phyloP scores from a whole-genome alignment of 2,329 filamentous ascomycete genomes.

The Huntiella bhutanensis region DNA sequence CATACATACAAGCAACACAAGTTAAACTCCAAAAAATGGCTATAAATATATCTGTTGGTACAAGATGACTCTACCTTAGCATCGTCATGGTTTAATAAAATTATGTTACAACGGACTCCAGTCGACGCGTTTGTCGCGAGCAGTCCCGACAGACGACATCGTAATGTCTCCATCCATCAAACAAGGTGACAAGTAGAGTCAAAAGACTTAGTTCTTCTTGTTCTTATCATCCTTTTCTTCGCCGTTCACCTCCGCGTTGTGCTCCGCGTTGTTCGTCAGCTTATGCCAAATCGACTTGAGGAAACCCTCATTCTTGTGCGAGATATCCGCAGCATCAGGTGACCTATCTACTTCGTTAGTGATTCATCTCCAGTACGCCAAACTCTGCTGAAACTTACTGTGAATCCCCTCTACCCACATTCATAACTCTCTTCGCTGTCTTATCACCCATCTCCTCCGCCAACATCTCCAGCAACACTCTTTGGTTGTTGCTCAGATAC shows the following conservation, averaged over 20 bases:
- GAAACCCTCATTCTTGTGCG: constrained; percentile 71
- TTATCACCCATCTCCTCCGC: constrained; percentile 93
- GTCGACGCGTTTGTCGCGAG: no score
- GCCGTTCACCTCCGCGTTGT: constrained; percentile 22
- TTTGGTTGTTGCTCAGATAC: constrained; percentile 76
- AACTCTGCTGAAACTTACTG: constrained; percentile 25
- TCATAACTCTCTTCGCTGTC: constrained; percentile 83
- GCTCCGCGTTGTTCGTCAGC: constrained; percentile 55
- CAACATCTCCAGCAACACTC: constrained; percentile 84
- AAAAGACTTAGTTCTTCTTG: constrained; percentile 9
- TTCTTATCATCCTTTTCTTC: constrained; percentile 14
- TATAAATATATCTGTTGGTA: constrained; percentile 7
- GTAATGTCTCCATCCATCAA: no score
- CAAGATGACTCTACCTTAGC: constrained; percentile 1
- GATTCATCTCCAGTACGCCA: background rate
- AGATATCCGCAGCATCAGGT: constrained; percentile 11
- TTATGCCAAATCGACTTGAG: constrained; percentile 87
- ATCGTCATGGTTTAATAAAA: no score
- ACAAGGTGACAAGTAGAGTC: background rate
- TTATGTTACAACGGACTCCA: no score
- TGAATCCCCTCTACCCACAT: constrained; percentile 28
- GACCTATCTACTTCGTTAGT: constrained; percentile 1
- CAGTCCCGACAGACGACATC: no score
- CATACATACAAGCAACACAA: no score
- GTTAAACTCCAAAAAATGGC: no score